phyloP scores from a whole-genome alignment of 2,329 filamentous ascomycete species.

The Phoma herbarum region DNA sequence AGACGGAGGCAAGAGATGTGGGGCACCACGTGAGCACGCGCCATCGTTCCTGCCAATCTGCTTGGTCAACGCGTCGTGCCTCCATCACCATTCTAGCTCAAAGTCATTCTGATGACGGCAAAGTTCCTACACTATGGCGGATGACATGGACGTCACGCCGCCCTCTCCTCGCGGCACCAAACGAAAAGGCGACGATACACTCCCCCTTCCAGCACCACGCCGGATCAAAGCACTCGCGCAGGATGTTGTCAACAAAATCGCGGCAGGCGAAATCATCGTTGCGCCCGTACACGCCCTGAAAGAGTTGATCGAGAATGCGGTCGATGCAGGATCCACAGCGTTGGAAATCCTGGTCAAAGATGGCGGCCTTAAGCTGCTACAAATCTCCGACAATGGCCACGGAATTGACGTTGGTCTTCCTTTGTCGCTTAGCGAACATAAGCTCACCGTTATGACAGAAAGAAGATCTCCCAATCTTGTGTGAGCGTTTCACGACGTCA shows the following conservation, averaged over 20 bases:
- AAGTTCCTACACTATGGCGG: conserved; percentile 31
- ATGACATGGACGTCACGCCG: conserved; percentile 41
- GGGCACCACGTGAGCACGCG: conserved; percentile 26
- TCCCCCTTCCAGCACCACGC: conserved; percentile 50
- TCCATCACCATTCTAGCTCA: conserved; percentile 15
- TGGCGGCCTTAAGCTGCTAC: conserved; percentile 90
- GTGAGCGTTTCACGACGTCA: conserved; percentile 95
- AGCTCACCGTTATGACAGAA: conserved; percentile 62
- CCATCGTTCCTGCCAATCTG: conserved; percentile 24
- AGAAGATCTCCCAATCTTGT: conserved; percentile 90
- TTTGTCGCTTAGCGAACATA: neutral
- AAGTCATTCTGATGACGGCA: conserved; percentile 4
- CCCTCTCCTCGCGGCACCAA: conserved; percentile 48
- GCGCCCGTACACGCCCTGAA: conserved; percentile 96
- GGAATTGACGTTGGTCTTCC: conserved; percentile 79
- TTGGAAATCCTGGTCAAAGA: conserved; percentile 94
- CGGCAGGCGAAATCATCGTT: conserved; percentile 97
- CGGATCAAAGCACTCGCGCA: conserved; percentile 80
- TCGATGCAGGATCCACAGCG: conserved; percentile 94
- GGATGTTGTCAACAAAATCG: conserved; percentile 98
- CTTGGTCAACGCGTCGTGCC: conserved; percentile 17
- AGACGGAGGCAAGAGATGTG: conserved; percentile 8
- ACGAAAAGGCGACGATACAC: conserved; percentile 46
- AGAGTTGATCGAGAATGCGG: conserved; percentile 94
- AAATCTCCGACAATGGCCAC: conserved; percentile 97